Evolutionary conservation across 2,329 filamentous ascomycete genomes (phyloP).

Genomic region (Cladosporium sp.): DNA sequence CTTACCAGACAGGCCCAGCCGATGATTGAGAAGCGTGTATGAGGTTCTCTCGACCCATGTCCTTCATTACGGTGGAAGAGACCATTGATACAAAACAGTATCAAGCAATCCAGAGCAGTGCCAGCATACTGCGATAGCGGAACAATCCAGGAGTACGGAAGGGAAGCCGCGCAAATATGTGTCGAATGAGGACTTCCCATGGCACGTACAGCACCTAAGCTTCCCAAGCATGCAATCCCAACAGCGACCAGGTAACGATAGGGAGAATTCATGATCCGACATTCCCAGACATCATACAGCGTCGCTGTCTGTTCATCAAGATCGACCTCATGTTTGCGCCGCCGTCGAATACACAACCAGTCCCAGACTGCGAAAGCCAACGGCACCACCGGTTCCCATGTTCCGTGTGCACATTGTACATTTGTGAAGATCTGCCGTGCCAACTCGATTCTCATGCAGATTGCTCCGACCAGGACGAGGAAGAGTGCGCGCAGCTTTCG

Average conservation of each 20-base stretch:
- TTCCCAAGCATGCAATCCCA: slow-evolving; percentile 35
- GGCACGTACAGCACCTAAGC: slow-evolving; percentile 34
- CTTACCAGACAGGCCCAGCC: slow-evolving; percentile 28
- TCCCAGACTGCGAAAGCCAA: slow-evolving; percentile 26
- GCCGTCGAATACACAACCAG: slow-evolving; percentile 21
- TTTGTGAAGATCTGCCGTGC: slow-evolving; percentile 39
- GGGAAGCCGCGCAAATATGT: slow-evolving; percentile 45
- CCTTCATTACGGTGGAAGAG: slow-evolving; percentile 20
- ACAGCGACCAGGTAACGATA: slow-evolving; percentile 38
- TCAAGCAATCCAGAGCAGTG: slow-evolving; percentile 38
- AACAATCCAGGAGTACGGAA: slow-evolving; percentile 32
- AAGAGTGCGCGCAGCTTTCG: slow-evolving; percentile 26
- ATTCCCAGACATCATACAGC: slow-evolving; percentile 31
- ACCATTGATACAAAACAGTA: slow-evolving; percentile 33
- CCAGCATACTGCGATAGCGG: slow-evolving; percentile 36
- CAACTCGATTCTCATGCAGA: slow-evolving; percentile 34
- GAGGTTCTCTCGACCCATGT: slow-evolving; percentile 12
- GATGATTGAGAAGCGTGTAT: slow-evolving; percentile 20
- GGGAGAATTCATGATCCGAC: slow-evolving; percentile 30
- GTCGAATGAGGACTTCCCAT: slow-evolving; percentile 39
- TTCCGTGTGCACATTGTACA: slow-evolving; percentile 39
- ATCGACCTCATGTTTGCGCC: slow-evolving; percentile 11
- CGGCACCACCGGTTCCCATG: slow-evolving; percentile 27
- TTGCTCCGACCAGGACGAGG: slow-evolving; percentile 25
- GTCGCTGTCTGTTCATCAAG: slow-evolving; percentile 23